Base-by-base conservation (phyloP, 208 protist species). In the Crithidia sp. region DNA sequence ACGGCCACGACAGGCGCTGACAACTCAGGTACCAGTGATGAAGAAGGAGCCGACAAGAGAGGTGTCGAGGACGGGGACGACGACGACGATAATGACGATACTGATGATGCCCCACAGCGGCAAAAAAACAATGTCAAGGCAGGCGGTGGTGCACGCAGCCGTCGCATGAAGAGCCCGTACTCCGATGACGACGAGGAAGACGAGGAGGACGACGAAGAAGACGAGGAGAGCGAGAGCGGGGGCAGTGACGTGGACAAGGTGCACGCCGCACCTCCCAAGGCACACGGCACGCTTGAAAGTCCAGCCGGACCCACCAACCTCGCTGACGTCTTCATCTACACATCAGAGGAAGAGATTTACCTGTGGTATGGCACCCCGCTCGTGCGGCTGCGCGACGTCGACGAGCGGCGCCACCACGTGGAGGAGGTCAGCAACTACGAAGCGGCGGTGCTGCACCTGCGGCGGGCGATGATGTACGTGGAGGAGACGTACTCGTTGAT, bases 401-500 rank as follows among this genome's bases (percentile, higher is more conserved):
- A 57, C 36, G 80, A 71, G 49, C 79, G 89, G 58, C 75, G 85
- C 47, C 58, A 71, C 14, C 79, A 81, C 50, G 81, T 86, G 36
- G 79, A 87, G 59, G 69, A 77, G 17, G 63, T 50, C 4, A 70
- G 65, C 55, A 89, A 92, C 77, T 79, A 82, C 64, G 90, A 95
- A 47, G 76, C 74, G 2, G 92, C 88, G 28, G 86, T 91, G 37
- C 70, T 93, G 37, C 76, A 77, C 67, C 76, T 96, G 59, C 92
- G 92, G 2, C 88, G 89, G 12, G 92, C 92, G 4, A 91, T 96
- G 90, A 76, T 93, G 3, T 96, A 93, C 67, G 58, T 96, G 47
- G 90, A 95, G 70, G 90, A 95, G 77, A 85, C 89, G 50, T 95
- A 95, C 76, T 86, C 94, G 52, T 54, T 96, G 40, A 73, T 89